Conservation (phyloP, 768 basidiomycete species). For the Crepidotus variabilis region DNA sequence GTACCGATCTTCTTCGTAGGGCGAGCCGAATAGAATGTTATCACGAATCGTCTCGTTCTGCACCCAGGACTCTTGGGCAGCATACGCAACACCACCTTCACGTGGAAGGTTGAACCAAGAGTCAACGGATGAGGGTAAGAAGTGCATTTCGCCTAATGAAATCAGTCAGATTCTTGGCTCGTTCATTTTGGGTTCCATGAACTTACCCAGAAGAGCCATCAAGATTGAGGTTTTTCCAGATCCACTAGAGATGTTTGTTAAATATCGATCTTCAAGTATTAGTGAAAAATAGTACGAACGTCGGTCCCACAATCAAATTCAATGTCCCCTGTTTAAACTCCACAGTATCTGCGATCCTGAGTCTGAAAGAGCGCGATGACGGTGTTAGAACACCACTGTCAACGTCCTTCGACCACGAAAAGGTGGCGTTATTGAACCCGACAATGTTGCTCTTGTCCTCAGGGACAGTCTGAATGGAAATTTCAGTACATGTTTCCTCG, state of each 20-base stretch:
- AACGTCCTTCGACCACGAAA: slow-evolving; percentile 49
- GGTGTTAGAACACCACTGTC: slow-evolving; percentile 31
- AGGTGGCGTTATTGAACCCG: slow-evolving; percentile 51
- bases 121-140: slow-evolving; percentile 42
- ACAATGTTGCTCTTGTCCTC: slow-evolving; percentile 22
- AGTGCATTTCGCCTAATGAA: slow-evolving; percentile 60
- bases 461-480: neutral
- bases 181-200: neutral
- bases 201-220: slow-evolving; percentile 55
- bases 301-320: slow-evolving; percentile 60
- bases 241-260: slow-evolving; percentile 20
- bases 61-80: slow-evolving; percentile 85
- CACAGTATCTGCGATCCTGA: slow-evolving; percentile 50
- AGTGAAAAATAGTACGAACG: slow-evolving; percentile 18
- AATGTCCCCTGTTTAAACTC: slow-evolving; percentile 49
- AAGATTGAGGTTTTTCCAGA: slow-evolving; percentile 63
- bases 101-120: slow-evolving; percentile 73
- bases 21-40: slow-evolving; percentile 79
- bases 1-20: slow-evolving; percentile 75
- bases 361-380: slow-evolving; percentile 43
- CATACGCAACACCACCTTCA: slow-evolving; percentile 67
- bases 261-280: neutral
- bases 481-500: slow-evolving; percentile 15
- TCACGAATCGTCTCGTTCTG: slow-evolving; percentile 78
- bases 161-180: neutral